Evolutionary conservation across 164 flowering plant genomes (phyloP), one percentile per base, ranked within the genome.

Genomic region (Hamamelis virginiana): DNA sequence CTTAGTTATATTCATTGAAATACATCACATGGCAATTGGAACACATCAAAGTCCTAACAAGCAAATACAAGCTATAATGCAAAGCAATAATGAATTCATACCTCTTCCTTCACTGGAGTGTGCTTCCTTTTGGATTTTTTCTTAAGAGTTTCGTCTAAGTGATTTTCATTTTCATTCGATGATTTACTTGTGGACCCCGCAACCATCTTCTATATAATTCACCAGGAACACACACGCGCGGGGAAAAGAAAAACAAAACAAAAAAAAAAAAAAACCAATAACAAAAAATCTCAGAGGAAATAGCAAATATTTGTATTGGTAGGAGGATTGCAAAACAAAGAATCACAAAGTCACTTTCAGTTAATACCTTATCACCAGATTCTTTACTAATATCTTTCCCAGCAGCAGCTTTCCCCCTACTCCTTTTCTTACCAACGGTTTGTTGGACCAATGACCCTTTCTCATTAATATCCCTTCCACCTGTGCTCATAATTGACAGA

Each of bases 311-410:
- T 9, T 16, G 33, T 16, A 60, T 60, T 2, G 18, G 13, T 28
- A 33, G 46, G 28, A 33, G 46, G 28, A 60, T 18, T 38, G 45
- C 46, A 60, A 4, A 38, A 28, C 1, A 60, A 60, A 25, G 45
- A 16, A 60, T 58, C 45, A 33, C 18, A 43, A 50, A 33, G 25
- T 10, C 21, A 3, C 19, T 63, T 28, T 43, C 5, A 26, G 27
- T 44, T 22, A 14, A 41, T 72, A 78, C 78, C 78, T 69, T 69
- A 16, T 8, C 28, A 27, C 57, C 41, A 59, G 72, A 74, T 38
- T 69, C 53, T 52, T 45, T 68, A 43, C 38, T 28, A 65, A 25
- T 9, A 55, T 23, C n/a, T 51, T 58, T 59, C 48, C 58, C 62
- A 26, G 53, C 13, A 57, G 45, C 23, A 19, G 59, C 9, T 50